Percentiles rank a stretch among this genome's conserved stretches.
Evolutionary conservation across 441 rosid genomes (phyloP).

Genomic region (California macrophylla): DNA sequence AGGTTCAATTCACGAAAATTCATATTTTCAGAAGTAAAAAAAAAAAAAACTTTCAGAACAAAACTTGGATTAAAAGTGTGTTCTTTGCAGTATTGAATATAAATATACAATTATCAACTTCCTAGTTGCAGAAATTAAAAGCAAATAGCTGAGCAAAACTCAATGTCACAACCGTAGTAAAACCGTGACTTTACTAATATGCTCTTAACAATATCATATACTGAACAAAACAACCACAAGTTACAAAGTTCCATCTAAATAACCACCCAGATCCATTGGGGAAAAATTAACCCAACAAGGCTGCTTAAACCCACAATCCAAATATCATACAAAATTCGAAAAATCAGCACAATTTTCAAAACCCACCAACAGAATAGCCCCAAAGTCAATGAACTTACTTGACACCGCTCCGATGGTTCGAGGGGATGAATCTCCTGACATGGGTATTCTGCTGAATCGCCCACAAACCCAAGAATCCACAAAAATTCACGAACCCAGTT

Average conservation of each 20-base stretch:
- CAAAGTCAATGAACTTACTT: slow-evolving; percentile 28
- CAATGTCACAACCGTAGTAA: not conserved
- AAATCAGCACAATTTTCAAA: not conserved
- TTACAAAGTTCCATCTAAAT: not conserved
- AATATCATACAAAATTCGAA: not conserved
- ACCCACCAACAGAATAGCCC: not conserved
- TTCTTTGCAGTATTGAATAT: slow-evolving; percentile 1
- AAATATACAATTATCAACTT: slow-evolving; percentile 1
- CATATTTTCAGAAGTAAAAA: not conserved
- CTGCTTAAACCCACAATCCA: slow-evolving; percentile 1
- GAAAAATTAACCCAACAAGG: not conserved
- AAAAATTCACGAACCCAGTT: slow-evolving; percentile 14
- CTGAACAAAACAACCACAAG: not conserved
- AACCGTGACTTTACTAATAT: not conserved
- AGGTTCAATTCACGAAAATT: not conserved
- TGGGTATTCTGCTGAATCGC: slow-evolving; percentile 26
- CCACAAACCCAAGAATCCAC: slow-evolving; percentile 10
- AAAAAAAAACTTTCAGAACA: not conserved
- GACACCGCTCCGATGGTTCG: slow-evolving; percentile 29
- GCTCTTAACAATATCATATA: not conserved
- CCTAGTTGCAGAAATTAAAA: not conserved
- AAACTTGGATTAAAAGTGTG: slow-evolving; percentile 6
- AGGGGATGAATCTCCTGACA: slow-evolving; percentile 34
- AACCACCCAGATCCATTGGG: slow-evolving; percentile 18
- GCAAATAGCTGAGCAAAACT: not conserved